phyloP scores from a whole-genome alignment of 139 green algal species.

The Volvox africanus region DNA sequence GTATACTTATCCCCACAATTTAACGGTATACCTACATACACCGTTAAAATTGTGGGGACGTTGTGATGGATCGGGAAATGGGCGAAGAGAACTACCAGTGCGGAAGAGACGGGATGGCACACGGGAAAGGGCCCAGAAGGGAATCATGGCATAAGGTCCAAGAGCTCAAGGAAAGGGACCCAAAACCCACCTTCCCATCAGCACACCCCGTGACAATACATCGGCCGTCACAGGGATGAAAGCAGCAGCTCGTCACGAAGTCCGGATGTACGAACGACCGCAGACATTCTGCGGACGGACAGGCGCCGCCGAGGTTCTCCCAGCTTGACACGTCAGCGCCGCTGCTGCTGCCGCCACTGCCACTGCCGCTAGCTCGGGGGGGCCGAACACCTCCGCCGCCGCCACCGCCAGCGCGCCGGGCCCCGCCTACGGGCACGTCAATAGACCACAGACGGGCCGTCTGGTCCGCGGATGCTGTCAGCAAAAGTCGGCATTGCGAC shows the following conservation, averaged over 20 bases:
- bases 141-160: no score
- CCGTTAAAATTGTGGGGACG: no score
- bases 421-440: constrained; percentile 52
- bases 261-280: constrained; percentile 84
- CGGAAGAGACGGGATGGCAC: no score
- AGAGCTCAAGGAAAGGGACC: no score
- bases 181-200: constrained; percentile 42
- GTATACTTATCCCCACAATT: no score
- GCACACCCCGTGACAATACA: constrained; percentile 74
- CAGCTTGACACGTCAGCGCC: neutral
- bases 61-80: no score
- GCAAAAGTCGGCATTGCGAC: constrained; percentile 83
- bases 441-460: constrained; percentile 93
- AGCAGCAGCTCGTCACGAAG: constrained; percentile 87
- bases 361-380: neutral
- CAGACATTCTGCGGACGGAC: constrained; percentile 69
- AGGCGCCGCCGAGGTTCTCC: neutral
- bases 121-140: no score
- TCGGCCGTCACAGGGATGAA: constrained; percentile 87
- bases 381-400: no score
- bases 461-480: constrained; percentile 91
- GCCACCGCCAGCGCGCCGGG: neutral
- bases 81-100: no score
- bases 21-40: no score
- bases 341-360: neutral